Conservation (phyloP, 2,329 filamentous ascomycete genomes). For the Bretziella fagacearum region DNA sequence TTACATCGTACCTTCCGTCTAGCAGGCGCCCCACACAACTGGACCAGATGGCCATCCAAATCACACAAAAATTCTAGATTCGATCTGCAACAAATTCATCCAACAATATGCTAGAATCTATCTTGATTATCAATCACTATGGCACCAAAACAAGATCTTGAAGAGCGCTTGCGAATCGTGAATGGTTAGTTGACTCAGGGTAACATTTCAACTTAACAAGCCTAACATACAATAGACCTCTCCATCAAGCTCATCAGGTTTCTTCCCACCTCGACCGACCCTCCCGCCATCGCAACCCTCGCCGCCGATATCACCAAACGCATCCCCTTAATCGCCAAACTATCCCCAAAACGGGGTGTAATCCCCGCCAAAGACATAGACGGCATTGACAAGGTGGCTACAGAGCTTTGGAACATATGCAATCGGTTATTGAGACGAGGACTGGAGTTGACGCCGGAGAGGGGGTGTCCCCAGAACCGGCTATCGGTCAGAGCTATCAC, state of each 20-base stretch:
- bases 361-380: slow-evolving; percentile 12
- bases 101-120: too few relatives aligned
- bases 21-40: too few relatives aligned
- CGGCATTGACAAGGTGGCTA: slow-evolving; percentile 39
- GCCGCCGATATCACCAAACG: slow-evolving; percentile 20
- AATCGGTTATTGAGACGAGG: slow-evolving; percentile 40
- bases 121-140: too few relatives aligned
- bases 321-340: slow-evolving; percentile 17
- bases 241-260: background rate
- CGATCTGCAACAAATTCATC: too few relatives aligned
- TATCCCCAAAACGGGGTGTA: slow-evolving; percentile 7
- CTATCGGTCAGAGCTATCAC: slow-evolving; percentile 28
- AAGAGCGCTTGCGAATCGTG: background rate
- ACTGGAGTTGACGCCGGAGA: slow-evolving; percentile 30
- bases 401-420: slow-evolving; percentile 49
- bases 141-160: background rate
- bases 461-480: slow-evolving; percentile 17
- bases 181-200: background rate
- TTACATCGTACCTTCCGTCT: too few relatives aligned
- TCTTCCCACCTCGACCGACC: slow-evolving; percentile 15
- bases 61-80: too few relatives aligned
- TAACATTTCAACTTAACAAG: too few relatives aligned
- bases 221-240: background rate
- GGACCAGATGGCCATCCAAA: too few relatives aligned
- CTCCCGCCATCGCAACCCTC: slow-evolving; percentile 17